These are phyloP conservation scores for Centaurea solstitialis DNA, from an alignment of 129 eudicot genomes.

Conservation along the genomic window DNA sequence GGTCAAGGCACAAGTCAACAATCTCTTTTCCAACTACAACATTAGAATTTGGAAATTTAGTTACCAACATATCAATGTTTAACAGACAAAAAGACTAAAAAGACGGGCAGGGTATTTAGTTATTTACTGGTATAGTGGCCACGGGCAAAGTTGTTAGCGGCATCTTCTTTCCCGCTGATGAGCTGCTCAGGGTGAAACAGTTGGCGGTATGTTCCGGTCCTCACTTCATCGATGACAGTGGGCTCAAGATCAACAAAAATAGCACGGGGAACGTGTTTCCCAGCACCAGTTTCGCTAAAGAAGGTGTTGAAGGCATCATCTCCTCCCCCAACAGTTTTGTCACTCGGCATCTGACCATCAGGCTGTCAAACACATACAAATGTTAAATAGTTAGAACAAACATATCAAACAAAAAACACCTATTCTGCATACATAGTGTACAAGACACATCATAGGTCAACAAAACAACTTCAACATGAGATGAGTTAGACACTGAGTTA, in stretches of 20 bases:
- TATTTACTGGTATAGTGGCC: slow-evolving; percentile 55
- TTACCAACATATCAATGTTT: background rate
- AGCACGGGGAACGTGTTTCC: slow-evolving; percentile 67
- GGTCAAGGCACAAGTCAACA: slow-evolving; percentile 57
- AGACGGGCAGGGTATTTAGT: background rate
- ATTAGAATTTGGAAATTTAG: background rate
- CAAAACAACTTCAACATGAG: background rate
- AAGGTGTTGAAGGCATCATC: slow-evolving; percentile 63
- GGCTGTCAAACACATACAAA: slow-evolving; percentile 34
- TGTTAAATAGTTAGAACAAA: background rate
- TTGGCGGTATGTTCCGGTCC: slow-evolving; percentile 61
- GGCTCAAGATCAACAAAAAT: slow-evolving; percentile 62
- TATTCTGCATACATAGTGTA: background rate
- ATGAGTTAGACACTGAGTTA: background rate
- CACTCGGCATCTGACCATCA: slow-evolving; percentile 71
- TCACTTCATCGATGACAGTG: slow-evolving; percentile 58
- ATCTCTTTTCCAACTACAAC: slow-evolving; percentile 57
- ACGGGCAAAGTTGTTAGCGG: slow-evolving; percentile 64
- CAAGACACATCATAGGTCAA: background rate
- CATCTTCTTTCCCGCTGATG: slow-evolving; percentile 57
- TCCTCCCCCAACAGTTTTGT: slow-evolving; percentile 61
- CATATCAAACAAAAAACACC: background rate
- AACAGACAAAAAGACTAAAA: background rate
- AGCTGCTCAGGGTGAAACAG: slow-evolving; percentile 59
- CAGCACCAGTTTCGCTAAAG: slow-evolving; percentile 61